Conservation (phyloP, 1,284 basidiomycete genomes). For the Peniophora sp. region DNA sequence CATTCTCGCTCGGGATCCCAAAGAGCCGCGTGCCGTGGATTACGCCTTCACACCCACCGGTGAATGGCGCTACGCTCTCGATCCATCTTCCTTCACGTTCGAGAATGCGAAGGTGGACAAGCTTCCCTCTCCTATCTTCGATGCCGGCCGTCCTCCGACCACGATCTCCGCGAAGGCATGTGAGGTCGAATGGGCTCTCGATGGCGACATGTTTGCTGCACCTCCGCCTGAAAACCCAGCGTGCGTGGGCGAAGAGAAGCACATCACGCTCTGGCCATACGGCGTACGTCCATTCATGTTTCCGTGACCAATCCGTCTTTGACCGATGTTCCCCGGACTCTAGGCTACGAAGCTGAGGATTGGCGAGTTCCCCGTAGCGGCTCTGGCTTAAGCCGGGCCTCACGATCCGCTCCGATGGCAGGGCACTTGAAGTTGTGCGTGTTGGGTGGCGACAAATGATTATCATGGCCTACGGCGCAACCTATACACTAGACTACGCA, state of each 20-base stretch:
- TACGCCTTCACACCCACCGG: constrained; percentile 43
- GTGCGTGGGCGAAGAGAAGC: constrained; percentile 34
- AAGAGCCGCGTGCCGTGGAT: constrained; percentile 42
- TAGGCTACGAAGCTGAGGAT: constrained; percentile 49
- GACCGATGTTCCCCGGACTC: no score
- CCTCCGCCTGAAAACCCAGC: constrained; percentile 38
- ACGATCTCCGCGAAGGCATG: constrained; percentile 45
- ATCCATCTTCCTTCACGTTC: constrained; percentile 42
- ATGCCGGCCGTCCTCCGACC: constrained; percentile 41
- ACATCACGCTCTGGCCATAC: constrained; percentile 42
- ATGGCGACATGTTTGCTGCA: constrained; percentile 42
- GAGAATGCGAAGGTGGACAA: constrained; percentile 27
- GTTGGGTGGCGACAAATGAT: no score
- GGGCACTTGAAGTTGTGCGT: no score
- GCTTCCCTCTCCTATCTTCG: constrained; percentile 47
- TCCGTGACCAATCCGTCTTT: no score
- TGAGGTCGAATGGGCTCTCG: constrained; percentile 40
- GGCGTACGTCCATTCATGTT: constrained; percentile 32
- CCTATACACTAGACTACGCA: no score
- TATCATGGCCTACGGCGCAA: no score
- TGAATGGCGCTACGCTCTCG: constrained; percentile 49
- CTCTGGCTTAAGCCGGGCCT: no score
- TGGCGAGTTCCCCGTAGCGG: constrained; percentile 36
- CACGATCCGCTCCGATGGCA: no score
- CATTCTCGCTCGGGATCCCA: constrained; percentile 34